Evolutionary conservation across 768 basidiomycete genomes (phyloP).

Genomic region (Kondoa malvinella): DNA sequence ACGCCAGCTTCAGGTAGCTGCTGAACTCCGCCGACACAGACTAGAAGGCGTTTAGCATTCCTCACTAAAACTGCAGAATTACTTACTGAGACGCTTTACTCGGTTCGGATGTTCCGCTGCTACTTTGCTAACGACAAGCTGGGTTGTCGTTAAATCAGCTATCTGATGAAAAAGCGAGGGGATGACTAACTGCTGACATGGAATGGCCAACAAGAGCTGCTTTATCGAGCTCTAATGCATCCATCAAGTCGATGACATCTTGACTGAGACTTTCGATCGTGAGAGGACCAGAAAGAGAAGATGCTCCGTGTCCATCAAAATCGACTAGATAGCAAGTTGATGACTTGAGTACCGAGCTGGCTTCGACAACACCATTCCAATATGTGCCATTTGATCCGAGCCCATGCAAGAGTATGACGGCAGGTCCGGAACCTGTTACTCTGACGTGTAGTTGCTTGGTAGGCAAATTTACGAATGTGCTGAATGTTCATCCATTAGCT

Average conservation of each 20-base stretch:
- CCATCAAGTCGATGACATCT: conserved; percentile 9
- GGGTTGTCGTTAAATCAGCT: conserved; percentile 3
- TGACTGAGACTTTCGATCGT: conserved; percentile 1
- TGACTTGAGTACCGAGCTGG: neutral
- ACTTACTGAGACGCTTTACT: conserved; percentile 7
- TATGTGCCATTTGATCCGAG: neutral
- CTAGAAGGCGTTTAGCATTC: neutral
- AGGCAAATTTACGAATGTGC: neutral
- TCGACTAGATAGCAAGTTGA: conserved; percentile 5
- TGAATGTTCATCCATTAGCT: neutral
- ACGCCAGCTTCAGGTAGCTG: conserved; percentile 9
- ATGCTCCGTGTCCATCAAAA: conserved; percentile 8
- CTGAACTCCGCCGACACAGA: conserved; percentile 3
- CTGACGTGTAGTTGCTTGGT: neutral
- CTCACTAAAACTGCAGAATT: neutral
- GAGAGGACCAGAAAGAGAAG: conserved; percentile 7
- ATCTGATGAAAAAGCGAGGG: conserved; percentile 4
- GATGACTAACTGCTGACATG: conserved; percentile 3
- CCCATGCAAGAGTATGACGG: conserved; percentile 3
- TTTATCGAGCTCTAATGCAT: conserved; percentile 3
- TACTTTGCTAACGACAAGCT: conserved; percentile 1
- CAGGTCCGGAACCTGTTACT: neutral
- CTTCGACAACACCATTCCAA: neutral
- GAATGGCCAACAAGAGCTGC: conserved; percentile 9
- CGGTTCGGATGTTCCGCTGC: conserved; percentile 7